phyloP scores from a whole-genome alignment of 2,329 filamentous ascomycete species.

The Pseudocercospora musae region DNA sequence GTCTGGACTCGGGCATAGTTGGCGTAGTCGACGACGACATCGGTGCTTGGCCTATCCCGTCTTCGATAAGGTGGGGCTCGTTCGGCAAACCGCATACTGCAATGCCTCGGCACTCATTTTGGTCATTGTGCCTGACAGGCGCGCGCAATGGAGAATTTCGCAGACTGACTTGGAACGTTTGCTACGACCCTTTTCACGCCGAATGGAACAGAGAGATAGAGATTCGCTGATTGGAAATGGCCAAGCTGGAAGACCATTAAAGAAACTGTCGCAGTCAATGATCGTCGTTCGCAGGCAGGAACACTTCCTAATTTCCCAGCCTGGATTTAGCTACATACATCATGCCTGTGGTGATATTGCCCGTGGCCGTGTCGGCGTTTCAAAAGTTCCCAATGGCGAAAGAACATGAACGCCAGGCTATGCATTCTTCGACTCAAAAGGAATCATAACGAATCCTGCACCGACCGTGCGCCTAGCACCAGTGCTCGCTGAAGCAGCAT shows the following conservation, averaged over 20 bases:
- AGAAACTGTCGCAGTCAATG: background rate
- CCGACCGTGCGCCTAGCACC: background rate
- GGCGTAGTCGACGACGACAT: slow-evolving; percentile 1
- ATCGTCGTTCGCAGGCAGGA: slow-evolving; percentile 1
- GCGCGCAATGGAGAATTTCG: too few species aligned
- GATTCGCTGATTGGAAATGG: too few species aligned
- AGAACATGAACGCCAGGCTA: background rate
- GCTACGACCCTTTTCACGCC: background rate
- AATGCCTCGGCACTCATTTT: background rate
- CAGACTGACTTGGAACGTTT: too few species aligned
- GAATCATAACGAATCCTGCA: background rate
- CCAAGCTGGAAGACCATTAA: background rate
- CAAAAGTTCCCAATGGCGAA: background rate
- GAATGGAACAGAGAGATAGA: background rate
- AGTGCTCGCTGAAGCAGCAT: background rate
- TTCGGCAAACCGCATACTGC: background rate
- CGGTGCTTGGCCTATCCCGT: background rate
- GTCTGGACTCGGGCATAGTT: too few species aligned
- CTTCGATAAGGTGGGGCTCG: background rate
- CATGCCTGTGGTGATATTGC: slow-evolving; percentile 1
- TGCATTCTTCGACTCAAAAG: slow-evolving; percentile 4
- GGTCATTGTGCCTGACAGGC: too few species aligned
- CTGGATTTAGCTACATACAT: background rate
- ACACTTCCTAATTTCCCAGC: background rate
- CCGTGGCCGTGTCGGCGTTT: background rate